phyloP scores from a whole-genome alignment of 345 rosid species.

The Arabis hirsuta region DNA sequence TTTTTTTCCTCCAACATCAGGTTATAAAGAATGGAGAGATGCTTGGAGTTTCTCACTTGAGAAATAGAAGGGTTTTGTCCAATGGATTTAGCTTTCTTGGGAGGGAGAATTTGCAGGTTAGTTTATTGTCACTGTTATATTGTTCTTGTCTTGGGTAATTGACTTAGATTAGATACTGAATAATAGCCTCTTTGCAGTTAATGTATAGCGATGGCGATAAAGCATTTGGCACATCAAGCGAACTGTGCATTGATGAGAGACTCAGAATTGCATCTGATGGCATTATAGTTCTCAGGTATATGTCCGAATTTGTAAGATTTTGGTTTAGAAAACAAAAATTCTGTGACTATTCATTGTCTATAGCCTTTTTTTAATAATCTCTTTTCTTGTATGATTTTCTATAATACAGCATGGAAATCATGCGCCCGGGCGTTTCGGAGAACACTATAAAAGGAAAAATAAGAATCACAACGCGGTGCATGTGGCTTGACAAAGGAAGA shows the following conservation, averaged over 20 bases:
- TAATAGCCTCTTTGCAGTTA: slow-evolving; percentile 61
- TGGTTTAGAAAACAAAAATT: not conserved
- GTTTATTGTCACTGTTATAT: slow-evolving; percentile 25
- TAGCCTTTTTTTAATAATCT: not conserved
- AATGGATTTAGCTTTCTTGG: slow-evolving; percentile 94
- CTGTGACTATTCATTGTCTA: not conserved
- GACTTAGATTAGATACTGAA: slow-evolving; percentile 30
- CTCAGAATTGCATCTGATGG: slow-evolving; percentile 92
- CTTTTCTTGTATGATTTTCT: slow-evolving; percentile 28
- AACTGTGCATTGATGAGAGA: slow-evolving; percentile 93
- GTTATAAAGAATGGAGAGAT: slow-evolving; percentile 99
- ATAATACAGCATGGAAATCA: slow-evolving; percentile 82
- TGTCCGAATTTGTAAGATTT: not conserved
- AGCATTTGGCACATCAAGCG: slow-evolving; percentile 94
- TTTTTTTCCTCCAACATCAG: slow-evolving; percentile 50
- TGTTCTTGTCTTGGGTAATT: slow-evolving; percentile 17
- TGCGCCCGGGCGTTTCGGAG: slow-evolving; percentile 66
- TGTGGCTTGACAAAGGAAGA: slow-evolving; percentile 98
- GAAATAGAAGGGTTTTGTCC: slow-evolving; percentile 91
- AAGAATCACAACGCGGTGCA: slow-evolving; percentile 92
- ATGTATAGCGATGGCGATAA: slow-evolving; percentile 98
- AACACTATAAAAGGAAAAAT: slow-evolving; percentile 80
- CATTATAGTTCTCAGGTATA: slow-evolving; percentile 94
- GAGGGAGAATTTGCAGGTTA: slow-evolving; percentile 91
- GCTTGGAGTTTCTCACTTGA: slow-evolving; percentile 98